A percentile compares a stretch with the other conserved stretches of the same genome.
Conservation (phyloP, 2,329 filamentous ascomycete species). For the Hymenotorrendiella dingleyae region DNA sequence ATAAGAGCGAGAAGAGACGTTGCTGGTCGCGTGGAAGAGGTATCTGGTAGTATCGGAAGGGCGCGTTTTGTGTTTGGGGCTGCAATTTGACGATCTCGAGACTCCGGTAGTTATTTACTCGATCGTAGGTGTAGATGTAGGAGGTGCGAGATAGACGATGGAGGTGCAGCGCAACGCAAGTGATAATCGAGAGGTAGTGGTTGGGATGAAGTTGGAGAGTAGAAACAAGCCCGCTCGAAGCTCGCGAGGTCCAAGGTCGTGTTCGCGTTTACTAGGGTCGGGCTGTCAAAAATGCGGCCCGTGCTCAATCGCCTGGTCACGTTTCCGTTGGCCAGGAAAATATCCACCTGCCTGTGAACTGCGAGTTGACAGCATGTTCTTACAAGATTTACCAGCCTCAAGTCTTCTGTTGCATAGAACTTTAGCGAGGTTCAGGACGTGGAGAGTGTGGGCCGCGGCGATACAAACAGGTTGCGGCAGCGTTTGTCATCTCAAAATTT, state of each 20-base stretch:
- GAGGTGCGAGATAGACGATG: conserved; percentile 1
- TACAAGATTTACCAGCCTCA: no score
- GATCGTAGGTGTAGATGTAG: conserved; percentile 12
- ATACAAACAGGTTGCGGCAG: no score
- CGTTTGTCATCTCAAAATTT: no score
- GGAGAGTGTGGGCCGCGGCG: no score
- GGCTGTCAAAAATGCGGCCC: no score
- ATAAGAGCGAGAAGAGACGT: conserved; percentile 38
- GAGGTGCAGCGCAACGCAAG: conserved; percentile 19
- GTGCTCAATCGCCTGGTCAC: no score
- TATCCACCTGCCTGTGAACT: no score
- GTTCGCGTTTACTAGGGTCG: no score
- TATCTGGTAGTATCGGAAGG: conserved; percentile 18
- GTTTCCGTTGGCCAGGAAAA: no score
- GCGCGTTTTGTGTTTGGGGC: conserved; percentile 20
- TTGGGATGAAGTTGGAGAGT: conserved; percentile 19
- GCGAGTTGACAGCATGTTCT: no score
- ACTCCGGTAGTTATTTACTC: conserved; percentile 12
- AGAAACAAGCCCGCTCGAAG: conserved; percentile 1
- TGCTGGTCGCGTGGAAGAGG: conserved; percentile 21
- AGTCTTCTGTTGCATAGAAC: no score
- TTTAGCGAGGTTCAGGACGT: no score
- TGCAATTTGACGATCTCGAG: conserved; percentile 20
- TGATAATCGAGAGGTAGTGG: conserved; percentile 21
- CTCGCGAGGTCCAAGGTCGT: not conserved